phyloP scores from a whole-genome alignment of 768 basidiomycete genomes.

The Kwoniella sp. region DNA sequence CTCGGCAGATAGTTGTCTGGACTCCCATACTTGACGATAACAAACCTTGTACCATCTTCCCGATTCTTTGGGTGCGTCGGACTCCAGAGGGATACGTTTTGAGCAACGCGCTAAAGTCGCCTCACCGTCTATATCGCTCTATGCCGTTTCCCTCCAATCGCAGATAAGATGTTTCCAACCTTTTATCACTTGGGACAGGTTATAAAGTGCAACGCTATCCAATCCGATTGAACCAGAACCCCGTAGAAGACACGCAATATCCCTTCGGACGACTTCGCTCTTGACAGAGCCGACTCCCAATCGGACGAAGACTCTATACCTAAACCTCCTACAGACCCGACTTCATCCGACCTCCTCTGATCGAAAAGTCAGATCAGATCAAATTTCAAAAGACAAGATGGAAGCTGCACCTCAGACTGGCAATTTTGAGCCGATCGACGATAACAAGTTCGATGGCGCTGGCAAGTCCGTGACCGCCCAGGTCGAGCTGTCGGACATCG shows the following conservation, averaged over 20 bases:
- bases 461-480: background rate
- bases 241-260: background rate
- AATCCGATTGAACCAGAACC: background rate
- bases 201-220: background rate
- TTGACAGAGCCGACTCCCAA: background rate
- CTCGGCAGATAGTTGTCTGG: background rate
- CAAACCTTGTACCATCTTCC: background rate
- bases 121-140: background rate
- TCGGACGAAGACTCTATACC: background rate
- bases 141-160: background rate
- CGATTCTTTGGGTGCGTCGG: background rate
- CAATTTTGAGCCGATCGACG: background rate
- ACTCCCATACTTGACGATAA: background rate
- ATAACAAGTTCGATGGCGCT: constrained; percentile 1
- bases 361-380: no score
- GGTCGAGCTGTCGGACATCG: background rate
- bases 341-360: background rate
- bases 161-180: background rate
- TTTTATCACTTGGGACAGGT: background rate
- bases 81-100: background rate
- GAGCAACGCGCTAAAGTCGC: no score
- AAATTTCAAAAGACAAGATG: background rate
- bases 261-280: background rate
- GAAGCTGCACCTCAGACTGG: background rate
- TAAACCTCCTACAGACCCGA: background rate